Conservation (phyloP, 2,329 filamentous ascomycete species). For the Aspergillus novofumigatus region DNA sequence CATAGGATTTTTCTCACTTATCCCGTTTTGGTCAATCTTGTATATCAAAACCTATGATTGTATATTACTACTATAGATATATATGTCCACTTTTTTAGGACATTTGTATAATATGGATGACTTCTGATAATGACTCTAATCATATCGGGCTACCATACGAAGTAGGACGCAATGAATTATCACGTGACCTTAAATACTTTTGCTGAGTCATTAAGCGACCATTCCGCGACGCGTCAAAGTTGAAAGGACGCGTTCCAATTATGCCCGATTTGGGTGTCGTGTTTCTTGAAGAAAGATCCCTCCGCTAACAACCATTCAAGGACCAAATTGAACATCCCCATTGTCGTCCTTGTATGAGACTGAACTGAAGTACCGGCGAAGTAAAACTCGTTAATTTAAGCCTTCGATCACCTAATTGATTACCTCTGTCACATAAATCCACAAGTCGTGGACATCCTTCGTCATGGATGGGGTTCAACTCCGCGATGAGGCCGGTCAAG, state of each 20-base stretch:
- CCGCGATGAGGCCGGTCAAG: slow-evolving; percentile 76
- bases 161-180: not conserved
- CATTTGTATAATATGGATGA: not conserved
- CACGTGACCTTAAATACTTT: not conserved
- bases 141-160: not conserved
- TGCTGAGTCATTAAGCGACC: slow-evolving; percentile 17
- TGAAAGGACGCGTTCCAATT: slow-evolving; percentile 29
- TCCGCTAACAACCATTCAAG: slow-evolving; percentile 18
- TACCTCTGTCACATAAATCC: slow-evolving; percentile 8
- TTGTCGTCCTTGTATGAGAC: not conserved
- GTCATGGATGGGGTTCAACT: slow-evolving; percentile 70
- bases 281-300: slow-evolving; percentile 18
- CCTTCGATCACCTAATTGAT: not conserved
- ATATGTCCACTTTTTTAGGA: not conserved
- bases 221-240: slow-evolving; percentile 7
- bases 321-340: not conserved
- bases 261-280: slow-evolving; percentile 29
- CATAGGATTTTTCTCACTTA: not conserved
- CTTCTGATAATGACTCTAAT: not conserved
- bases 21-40: not conserved
- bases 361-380: not conserved
- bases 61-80: not conserved
- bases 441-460: slow-evolving; percentile 13
- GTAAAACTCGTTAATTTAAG: not conserved
- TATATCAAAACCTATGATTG: not conserved